Evolutionary conservation across 2,329 filamentous ascomycete genomes (phyloP), one percentile per base, ranked within the genome.

Genomic region (Hirsutella thompsonii): DNA sequence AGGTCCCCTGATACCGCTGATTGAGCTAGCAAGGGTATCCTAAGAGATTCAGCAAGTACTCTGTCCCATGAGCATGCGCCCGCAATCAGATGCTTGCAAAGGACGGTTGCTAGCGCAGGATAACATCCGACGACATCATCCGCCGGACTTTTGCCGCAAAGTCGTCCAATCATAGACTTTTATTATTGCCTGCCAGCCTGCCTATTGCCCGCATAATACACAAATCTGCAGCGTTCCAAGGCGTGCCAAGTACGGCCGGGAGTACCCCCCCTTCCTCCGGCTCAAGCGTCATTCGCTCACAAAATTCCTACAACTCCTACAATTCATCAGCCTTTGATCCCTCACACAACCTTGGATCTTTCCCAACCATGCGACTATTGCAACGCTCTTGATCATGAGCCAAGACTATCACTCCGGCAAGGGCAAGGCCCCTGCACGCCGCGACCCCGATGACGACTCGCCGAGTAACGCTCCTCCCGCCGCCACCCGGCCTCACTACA

Each of bases 401-500:
- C 72, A 78, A 60, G 69, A 77, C 52, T 72, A 76, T 50, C 69
- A 66, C 49, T 65, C 61, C 49, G 63, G 62, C 48, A 78, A 78
- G 60, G 72, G 70, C 50, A 74, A 74, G 59, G 53, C 58, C 52
- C 61, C 60, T 43, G 54, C 57, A 39, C 53, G 51, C 42, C 53
- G 54, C 45, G 57, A 58, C 38, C 44, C 51, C 39, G 53, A 58
- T 34, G 42, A 48, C 45, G 52, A 58, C 48, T 42, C 49, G 44
- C 49, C 55, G 42, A 48, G 55, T 40, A 46, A 54, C 33, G 43
- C 48, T 49, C 42, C 51, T 48, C 43, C 53, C 44, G 42, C 57
- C 16, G 46, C 56, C 42, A 50, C 55, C 43, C 55, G 54, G 46
- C 82, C 82, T 39, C 72, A 78, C 44, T 95, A 89, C 62, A 85